Base-by-base conservation (phyloP, 2,329 filamentous ascomycete genomes). In the Talaromyces sp. region DNA sequence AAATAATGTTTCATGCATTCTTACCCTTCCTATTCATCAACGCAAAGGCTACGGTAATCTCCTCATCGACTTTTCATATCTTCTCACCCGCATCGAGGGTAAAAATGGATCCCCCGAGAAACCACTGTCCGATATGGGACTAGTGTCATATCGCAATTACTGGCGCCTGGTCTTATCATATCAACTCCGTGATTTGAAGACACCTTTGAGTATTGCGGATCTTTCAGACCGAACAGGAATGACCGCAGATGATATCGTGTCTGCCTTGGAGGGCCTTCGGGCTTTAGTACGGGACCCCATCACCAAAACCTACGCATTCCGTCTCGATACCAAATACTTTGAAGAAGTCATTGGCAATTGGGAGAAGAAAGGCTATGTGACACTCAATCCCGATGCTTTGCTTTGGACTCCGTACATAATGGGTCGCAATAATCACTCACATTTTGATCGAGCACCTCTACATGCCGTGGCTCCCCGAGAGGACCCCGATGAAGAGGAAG, bases 341-440 rank as follows among this genome's bases (percentile, higher is more conserved):
- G 85, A 85, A 52, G 86, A 93, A 59, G 96, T 96, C 64, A 89
- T 97, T 55, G 83, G 85, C 29, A 94, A 93, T 60, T 96, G 93
- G 84, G 90, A 96, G 67, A 82, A 83, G 44, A 97, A 97, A 68
- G 86, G 88, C 9, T 95, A 96, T 62, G 89, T 96, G 19, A 88
- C 86, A 64, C 83, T 99, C 32, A 89, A 94, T 60, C 85, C 89
- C 0, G 85, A 88, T 40, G 86, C 86, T 16, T 80, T 99, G 22
- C 88, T 92, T 10, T 99, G 94, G 94, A 97, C 92, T 13, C 94
- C 94, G 0, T 99, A 96, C 70, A 86, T 97, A 37, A 97, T 97
- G 91, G 93, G 94, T 22, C 86, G 91, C 41, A 88, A 84, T 70
- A 92, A 89, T 61, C 85, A 88, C 32, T 88, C 87, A 3, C 89